Evolutionary conservation across 2,329 filamentous ascomycete species (phyloP).

Genomic region (Botrytis porri): DNA sequence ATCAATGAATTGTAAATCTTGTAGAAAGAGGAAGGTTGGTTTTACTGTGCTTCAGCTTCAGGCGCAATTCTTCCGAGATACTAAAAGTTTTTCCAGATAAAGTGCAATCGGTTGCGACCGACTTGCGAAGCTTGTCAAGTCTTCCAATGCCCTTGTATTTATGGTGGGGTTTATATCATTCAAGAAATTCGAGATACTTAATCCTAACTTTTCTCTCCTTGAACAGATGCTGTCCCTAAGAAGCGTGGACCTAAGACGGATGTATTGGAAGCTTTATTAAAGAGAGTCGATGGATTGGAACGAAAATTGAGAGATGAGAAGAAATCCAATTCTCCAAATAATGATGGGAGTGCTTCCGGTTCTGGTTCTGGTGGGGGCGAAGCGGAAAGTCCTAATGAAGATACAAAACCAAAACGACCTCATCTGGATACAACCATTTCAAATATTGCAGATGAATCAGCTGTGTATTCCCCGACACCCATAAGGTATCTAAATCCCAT

Average conservation of each 20-base stretch:
- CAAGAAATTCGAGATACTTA: not conserved
- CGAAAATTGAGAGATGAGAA: constrained; percentile 72
- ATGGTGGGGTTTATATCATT: constrained; percentile 60
- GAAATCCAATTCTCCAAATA: constrained; percentile 38
- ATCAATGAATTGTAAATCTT: constrained; percentile 95
- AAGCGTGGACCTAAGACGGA: constrained; percentile 89
- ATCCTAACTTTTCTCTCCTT: constrained; percentile 19
- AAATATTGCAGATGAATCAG: constrained; percentile 41
- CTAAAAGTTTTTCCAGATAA: constrained; percentile 60
- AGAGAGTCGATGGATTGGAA: constrained; percentile 81
- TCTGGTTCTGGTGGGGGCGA: constrained; percentile 24
- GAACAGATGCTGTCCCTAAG: constrained; percentile 78
- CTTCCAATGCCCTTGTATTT: constrained; percentile 84
- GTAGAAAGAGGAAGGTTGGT: constrained; percentile 81
- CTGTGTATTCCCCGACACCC: constrained; percentile 45
- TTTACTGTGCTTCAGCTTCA: not conserved
- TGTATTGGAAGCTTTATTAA: constrained; percentile 78
- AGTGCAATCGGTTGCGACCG: constrained; percentile 81
- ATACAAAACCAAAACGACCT: constrained; percentile 40
- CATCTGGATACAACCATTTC: constrained; percentile 39
- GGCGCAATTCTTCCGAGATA: constrained; percentile 26
- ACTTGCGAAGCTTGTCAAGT: constrained; percentile 87
- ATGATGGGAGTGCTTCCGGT: constrained; percentile 25
- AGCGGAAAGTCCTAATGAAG: constrained; percentile 31
- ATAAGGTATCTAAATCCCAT: constrained; percentile 38